Evolutionary conservation across 352 stramenopile species (phyloP).

Genomic region (Hyphochytrium catenoides): DNA sequence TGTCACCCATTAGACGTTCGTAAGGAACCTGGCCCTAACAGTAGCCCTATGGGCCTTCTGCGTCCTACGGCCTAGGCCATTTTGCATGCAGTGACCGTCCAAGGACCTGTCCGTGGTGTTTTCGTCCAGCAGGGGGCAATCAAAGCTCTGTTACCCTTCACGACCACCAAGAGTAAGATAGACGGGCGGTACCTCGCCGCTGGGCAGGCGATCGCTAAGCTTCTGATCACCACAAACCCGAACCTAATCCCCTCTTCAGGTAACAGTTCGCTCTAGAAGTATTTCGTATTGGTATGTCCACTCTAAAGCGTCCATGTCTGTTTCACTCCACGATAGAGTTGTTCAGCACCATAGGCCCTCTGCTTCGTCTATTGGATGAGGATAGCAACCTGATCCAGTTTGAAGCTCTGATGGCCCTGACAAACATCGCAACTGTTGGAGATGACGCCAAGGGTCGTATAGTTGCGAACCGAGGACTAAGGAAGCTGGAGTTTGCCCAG

Average conservation of each 20-base stretch:
- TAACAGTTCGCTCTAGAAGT: too few relatives aligned
- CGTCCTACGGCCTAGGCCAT: slow-evolving; percentile 30
- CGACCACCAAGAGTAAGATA: slow-evolving; percentile 19
- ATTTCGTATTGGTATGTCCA: slow-evolving; percentile 32
- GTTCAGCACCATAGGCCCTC: slow-evolving; percentile 41
- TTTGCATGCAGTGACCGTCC: slow-evolving; percentile 39
- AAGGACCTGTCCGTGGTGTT: slow-evolving; percentile 43
- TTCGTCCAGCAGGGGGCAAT: slow-evolving; percentile 24
- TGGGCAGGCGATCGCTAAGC: slow-evolving; percentile 77
- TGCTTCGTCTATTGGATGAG: slow-evolving; percentile 80
- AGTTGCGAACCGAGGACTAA: too few relatives aligned
- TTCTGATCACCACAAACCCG: slow-evolving; percentile 90
- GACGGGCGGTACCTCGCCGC: slow-evolving; percentile 31
- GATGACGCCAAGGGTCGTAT: slow-evolving; percentile 79
- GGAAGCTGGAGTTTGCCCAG: too few relatives aligned
- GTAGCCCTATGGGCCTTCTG: slow-evolving; percentile 40
- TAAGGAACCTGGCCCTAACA: slow-evolving; percentile 30
- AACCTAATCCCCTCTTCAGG: slow-evolving; percentile 51
- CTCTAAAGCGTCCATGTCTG: slow-evolving; percentile 5
- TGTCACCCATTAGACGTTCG: slow-evolving; percentile 14
- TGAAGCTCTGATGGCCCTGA: slow-evolving; percentile 87
- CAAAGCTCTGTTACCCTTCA: slow-evolving; percentile 5
- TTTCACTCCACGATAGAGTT: slow-evolving; percentile 14
- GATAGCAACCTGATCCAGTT: slow-evolving; percentile 68
- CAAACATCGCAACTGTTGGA: slow-evolving; percentile 81